Percentiles rank a stretch among this genome's conserved stretches.
phyloP scores from a whole-genome alignment of 148 eudicot genomes.

The Vaccinium myrtillus region DNA sequence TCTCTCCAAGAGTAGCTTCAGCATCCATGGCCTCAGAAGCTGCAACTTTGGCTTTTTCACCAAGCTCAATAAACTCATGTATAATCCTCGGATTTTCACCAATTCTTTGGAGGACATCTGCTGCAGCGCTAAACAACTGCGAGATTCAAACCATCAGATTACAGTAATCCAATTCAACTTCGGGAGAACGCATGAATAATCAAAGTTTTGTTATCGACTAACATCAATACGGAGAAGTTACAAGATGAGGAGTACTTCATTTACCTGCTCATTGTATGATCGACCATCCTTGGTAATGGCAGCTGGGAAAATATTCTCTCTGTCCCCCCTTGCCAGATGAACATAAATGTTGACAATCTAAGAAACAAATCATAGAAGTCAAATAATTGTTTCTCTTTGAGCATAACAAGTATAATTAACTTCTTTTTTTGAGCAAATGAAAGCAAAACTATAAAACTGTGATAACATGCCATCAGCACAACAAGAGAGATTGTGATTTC shows the following conservation, averaged over 20 bases:
- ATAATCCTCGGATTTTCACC: conserved; percentile 79
- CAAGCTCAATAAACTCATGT: conserved; percentile 79
- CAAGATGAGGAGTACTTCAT: background rate
- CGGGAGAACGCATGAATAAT: background rate
- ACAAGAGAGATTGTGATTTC: background rate
- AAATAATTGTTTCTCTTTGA: background rate
- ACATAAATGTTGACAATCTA: conserved; percentile 94
- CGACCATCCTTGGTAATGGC: conserved; percentile 95
- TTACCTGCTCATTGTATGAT: conserved; percentile 92
- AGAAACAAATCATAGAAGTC: conserved; percentile 19
- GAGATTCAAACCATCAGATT: conserved; percentile 16
- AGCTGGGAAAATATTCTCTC: conserved; percentile 68
- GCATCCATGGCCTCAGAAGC: conserved; percentile 95
- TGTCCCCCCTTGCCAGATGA: conserved; percentile 89
- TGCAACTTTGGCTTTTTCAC: conserved; percentile 76
- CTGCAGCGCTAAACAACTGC: conserved; percentile 87
- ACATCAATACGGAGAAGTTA: background rate
- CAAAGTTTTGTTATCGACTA: background rate
- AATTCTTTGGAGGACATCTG: conserved; percentile 72
- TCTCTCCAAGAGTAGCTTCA: conserved; percentile 92
- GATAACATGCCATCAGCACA: background rate
- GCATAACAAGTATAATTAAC: no score
- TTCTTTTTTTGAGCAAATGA: background rate
- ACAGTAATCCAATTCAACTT: background rate
- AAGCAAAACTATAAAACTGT: background rate